These are phyloP conservation scores for Penicillium herquei DNA, from an alignment of 495 filamentous ascomycete species.

Conservation along the genomic window DNA sequence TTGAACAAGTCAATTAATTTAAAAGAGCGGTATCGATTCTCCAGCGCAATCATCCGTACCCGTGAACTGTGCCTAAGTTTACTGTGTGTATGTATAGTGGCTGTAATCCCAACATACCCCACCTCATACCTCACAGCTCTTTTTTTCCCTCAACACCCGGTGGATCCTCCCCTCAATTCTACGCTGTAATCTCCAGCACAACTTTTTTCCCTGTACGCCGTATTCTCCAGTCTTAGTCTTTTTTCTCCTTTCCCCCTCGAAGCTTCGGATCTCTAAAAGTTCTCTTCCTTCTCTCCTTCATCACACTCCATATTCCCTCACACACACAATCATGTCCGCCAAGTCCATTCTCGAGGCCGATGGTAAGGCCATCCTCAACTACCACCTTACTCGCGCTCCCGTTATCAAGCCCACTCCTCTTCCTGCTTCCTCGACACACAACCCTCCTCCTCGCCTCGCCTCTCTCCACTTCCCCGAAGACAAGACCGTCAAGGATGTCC, in stretches of 20 bases:
- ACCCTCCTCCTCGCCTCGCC: slow-evolving; percentile 85
- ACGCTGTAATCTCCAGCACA: slow-evolving; percentile 38
- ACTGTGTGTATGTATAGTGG: neutral
- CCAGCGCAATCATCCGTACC: no score
- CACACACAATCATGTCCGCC: slow-evolving; percentile 76
- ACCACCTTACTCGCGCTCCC: slow-evolving; percentile 97
- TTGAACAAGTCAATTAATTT: no score
- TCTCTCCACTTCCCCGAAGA: slow-evolving; percentile 92
- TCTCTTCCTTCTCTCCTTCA: slow-evolving; percentile 15
- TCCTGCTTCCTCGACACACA: slow-evolving; percentile 80
- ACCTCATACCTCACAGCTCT: slow-evolving; percentile 3
- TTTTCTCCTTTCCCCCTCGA: slow-evolving; percentile 2
- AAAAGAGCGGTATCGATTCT: no score
- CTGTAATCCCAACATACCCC: slow-evolving; percentile 6
- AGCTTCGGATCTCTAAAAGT: slow-evolving; percentile 8
- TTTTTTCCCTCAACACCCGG: slow-evolving; percentile 18
- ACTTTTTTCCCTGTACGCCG: slow-evolving; percentile 26
- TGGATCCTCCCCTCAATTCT: slow-evolving; percentile 28
- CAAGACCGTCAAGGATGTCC: slow-evolving; percentile 74
- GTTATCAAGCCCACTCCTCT: slow-evolving; percentile 98
- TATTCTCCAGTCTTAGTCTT: slow-evolving; percentile 20
- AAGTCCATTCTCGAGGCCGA: slow-evolving; percentile 98
- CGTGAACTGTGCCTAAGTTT: neutral
- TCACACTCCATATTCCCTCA: slow-evolving; percentile 11
- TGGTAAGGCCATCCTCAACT: slow-evolving; percentile 99